Evolutionary conservation across 179 eudicot genomes (phyloP).

Genomic region (Spinacia oleracea): DNA sequence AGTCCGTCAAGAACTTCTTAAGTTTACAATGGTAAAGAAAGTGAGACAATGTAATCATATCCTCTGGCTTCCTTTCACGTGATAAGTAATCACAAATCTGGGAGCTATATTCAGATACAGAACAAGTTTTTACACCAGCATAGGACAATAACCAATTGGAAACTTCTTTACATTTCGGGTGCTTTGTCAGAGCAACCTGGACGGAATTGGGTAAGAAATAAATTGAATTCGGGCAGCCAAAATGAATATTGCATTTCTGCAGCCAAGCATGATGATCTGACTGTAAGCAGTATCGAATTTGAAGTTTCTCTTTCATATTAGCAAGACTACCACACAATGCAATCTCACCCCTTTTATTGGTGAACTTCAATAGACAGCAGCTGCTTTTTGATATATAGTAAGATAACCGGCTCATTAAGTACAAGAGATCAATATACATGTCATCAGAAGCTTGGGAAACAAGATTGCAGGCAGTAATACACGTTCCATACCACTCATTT

Average conservation of each 20-base stretch:
- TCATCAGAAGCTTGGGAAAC: slow-evolving; percentile 24
- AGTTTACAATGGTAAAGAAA: slow-evolving; percentile 33
- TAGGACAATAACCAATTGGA: slow-evolving; percentile 13
- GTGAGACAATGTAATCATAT: slow-evolving; percentile 28
- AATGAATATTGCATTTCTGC: slow-evolving; percentile 33
- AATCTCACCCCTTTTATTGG: slow-evolving; percentile 12
- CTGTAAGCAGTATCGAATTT: slow-evolving; percentile 13
- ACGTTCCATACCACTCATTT: slow-evolving; percentile 28
- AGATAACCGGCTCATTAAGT: slow-evolving; percentile 16
- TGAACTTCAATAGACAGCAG: slow-evolving; percentile 29
- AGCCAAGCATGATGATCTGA: slow-evolving; percentile 38
- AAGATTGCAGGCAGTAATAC: slow-evolving; percentile 29
- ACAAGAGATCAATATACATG: slow-evolving; percentile 33
- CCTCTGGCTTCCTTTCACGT: not conserved
- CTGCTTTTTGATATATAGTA: not conserved
- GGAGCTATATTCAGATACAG: slow-evolving; percentile 17
- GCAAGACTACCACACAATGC: slow-evolving; percentile 5
- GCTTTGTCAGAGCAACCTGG: slow-evolving; percentile 23
- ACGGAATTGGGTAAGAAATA: slow-evolving; percentile 29
- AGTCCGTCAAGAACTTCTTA: slow-evolving; percentile 19
- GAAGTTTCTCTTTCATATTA: not conserved
- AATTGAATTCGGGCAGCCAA: slow-evolving; percentile 23
- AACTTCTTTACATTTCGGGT: not conserved
- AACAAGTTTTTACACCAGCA: slow-evolving; percentile 16
- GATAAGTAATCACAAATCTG: not conserved